Percentiles rank a stretch among this genome's conserved stretches.
phyloP scores from a whole-genome alignment of 129 eudicot species.

The Pulicaria dysenterica region DNA sequence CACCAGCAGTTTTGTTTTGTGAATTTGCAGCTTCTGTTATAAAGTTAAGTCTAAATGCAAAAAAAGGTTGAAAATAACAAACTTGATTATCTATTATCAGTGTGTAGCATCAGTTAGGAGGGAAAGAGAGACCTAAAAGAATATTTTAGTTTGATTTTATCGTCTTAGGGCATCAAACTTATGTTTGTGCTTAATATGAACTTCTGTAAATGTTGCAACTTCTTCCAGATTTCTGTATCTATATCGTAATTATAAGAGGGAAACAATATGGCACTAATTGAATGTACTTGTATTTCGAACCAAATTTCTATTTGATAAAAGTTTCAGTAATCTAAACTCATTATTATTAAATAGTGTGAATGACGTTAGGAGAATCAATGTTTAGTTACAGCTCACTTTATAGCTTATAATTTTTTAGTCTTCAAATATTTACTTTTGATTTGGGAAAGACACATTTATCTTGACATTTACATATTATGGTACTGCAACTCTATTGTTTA shows the following conservation, averaged over 20 bases:
- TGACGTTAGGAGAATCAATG: background rate
- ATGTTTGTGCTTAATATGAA: background rate
- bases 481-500: background rate
- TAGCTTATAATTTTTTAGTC: background rate
- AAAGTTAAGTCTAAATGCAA: background rate
- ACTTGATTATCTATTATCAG: background rate
- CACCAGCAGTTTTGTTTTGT: background rate
- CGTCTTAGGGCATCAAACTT: background rate
- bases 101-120: background rate
- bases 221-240: too few relatives aligned
- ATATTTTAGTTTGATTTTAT: background rate
- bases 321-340: background rate
- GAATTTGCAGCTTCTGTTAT: background rate
- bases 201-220: background rate
- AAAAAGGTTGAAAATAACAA: background rate
- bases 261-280: background rate
- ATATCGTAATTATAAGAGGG: background rate
- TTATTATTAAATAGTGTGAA: background rate
- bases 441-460: background rate
- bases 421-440: background rate
- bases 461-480: background rate
- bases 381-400: background rate
- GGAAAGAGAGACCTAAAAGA: background rate
- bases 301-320: background rate
- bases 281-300: background rate